Evolutionary conservation across 2,329 filamentous ascomycete species (phyloP).

Genomic region (Aspergillus cejpii): DNA sequence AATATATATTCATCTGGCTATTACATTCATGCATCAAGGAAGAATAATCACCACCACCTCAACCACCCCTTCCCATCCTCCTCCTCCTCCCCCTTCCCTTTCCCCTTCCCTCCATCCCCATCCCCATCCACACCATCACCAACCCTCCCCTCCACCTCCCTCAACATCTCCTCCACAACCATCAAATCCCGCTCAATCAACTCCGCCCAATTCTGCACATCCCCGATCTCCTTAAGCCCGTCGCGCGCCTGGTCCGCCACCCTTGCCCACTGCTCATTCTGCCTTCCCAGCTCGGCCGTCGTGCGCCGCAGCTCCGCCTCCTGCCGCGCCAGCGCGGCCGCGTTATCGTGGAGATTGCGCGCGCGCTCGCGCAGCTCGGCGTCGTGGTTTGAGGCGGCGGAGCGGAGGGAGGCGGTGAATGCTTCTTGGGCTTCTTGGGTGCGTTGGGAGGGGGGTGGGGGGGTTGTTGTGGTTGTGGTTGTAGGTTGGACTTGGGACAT

Average conservation of each 20-base stretch:
- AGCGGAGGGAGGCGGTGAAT: slow-evolving; percentile 41
- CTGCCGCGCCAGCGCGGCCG: slow-evolving; percentile 49
- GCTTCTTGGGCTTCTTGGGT: slow-evolving; percentile 40
- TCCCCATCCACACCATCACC: slow-evolving; percentile 11
- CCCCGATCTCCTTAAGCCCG: slow-evolving; percentile 57
- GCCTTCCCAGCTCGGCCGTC: slow-evolving; percentile 46
- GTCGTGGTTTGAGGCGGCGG: slow-evolving; percentile 45
- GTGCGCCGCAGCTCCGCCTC: slow-evolving; percentile 48
- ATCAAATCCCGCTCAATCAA: slow-evolving; percentile 49
- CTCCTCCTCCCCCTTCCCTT: slow-evolving; percentile 1
- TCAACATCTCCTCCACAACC: slow-evolving; percentile 40
- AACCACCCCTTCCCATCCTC: neutral
- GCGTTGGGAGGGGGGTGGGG: slow-evolving; percentile 20
- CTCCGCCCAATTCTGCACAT: slow-evolving; percentile 60
- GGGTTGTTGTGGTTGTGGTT: slow-evolving; percentile 8
- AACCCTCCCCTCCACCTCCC: slow-evolving; percentile 30
- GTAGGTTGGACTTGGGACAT: slow-evolving; percentile 2
- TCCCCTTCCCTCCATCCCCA: slow-evolving; percentile 5
- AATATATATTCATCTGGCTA: no score
- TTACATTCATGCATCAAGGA: no score
- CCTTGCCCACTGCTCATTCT: slow-evolving; percentile 50
- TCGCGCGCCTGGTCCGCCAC: slow-evolving; percentile 49
- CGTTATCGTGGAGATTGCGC: slow-evolving; percentile 51
- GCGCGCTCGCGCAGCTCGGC: slow-evolving; percentile 50
- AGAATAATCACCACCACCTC: slow-evolving; percentile 2